Evolutionary conservation across 2,329 filamentous ascomycete species (phyloP).

Genomic region (Sordariomycetes sp.): DNA sequence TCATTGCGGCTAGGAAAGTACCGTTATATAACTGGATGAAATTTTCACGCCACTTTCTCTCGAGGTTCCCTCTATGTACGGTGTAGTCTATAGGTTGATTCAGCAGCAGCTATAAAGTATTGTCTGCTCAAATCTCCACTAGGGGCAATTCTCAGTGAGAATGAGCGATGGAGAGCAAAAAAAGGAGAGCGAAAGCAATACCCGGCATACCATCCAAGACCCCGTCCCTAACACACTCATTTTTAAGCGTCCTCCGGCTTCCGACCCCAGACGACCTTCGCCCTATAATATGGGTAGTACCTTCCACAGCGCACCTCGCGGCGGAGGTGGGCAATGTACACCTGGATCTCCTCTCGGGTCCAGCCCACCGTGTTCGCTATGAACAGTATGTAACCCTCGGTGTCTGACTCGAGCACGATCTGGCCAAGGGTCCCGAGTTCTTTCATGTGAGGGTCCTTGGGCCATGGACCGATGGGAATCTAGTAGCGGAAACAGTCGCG

Average conservation of each 20-base stretch:
- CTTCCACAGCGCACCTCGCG: constrained; percentile 15
- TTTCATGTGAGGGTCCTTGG: constrained; percentile 15
- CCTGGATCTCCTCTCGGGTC: constrained; percentile 13
- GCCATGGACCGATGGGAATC: constrained; percentile 12
- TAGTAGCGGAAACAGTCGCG: neutral
- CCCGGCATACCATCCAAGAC: no score
- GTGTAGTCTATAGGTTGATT: no score
- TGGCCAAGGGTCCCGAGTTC: constrained; percentile 12
- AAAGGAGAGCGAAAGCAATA: no score
- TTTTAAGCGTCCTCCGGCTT: neutral
- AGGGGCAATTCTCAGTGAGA: no score
- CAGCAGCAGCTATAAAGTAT: no score
- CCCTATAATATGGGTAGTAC: constrained; percentile 14
- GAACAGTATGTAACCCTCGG: constrained; percentile 13
- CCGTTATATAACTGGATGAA: no score
- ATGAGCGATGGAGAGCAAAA: no score
- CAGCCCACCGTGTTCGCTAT: constrained; percentile 10
- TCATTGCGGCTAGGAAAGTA: no score
- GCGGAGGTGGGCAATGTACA: constrained; percentile 17
- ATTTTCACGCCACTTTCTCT: no score
- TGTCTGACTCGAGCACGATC: constrained; percentile 10
- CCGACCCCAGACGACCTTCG: constrained; percentile 5
- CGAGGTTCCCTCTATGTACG: no score
- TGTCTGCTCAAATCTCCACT: no score
- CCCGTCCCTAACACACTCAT: no score